Base-by-base conservation (phyloP, 2,329 filamentous ascomycete genomes). In the Colletotrichum ledebouriae region DNA sequence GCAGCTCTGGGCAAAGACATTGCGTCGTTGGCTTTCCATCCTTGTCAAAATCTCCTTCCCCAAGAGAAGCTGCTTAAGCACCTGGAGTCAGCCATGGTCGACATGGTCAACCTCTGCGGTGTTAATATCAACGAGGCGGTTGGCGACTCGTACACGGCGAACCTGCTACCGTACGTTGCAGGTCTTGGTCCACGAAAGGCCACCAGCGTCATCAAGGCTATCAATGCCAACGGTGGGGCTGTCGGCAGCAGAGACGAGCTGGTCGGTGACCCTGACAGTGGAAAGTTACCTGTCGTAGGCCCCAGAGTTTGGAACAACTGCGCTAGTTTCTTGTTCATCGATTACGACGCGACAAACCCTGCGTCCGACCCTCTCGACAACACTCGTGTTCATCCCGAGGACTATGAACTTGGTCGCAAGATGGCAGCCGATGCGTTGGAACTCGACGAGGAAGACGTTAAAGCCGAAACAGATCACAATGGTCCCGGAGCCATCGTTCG, bases 341-440 rank as follows among this genome's bases (percentile, higher is more conserved):
- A 92, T 61, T 98, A 94, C 75, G 94, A 98, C 72, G 86, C 89
- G n/a, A 89, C 90, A 13, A 94, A 93, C 73, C 87, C 90, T 2
- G 87, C 92, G 13, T 93, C 94, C 1, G 96, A 99, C 77, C 97
- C 97, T 67, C 86, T 99, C 29, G 96, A 99, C 80, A 97, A 96
- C 77, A 99, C 96, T 53, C 92, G 96, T 83, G 94, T 99, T 17
- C 96, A 99, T 76, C 96, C 96, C 1, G 96, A 99, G 82, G 96
- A 99, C 77, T 99, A 99, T 79, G 96, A 99, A 73, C 90, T 99
- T 70, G 96, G 94, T 56, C 93, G 95, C 73, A 99, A 99, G 82
- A 98, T 99, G 91, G 96, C 96, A 20, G 96, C 96, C 3, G 96
- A 99, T 83, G 96, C 96, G 15, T 85, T 99, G 55, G 95, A 98